Conservation (phyloP, 306 rosid genomes). For the Potentilla sterilis region DNA sequence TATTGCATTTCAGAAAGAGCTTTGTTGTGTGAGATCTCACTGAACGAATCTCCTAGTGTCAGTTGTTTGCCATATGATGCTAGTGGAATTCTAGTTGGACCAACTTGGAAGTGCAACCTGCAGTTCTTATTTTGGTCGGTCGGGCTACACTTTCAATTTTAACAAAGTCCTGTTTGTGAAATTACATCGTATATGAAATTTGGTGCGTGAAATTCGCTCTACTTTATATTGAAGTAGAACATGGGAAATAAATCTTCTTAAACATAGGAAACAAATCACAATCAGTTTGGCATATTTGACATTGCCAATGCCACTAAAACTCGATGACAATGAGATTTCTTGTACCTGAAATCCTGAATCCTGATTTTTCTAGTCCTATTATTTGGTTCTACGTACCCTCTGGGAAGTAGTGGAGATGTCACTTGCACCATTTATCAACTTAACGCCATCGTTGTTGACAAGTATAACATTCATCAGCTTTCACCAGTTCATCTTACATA, state of each 20-base stretch:
- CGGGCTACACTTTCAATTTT: too few species aligned
- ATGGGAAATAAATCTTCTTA: too few species aligned
- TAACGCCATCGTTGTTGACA: neutral
- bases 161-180: too few species aligned
- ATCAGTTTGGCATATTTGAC: neutral
- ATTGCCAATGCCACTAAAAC: neutral
- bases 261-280: neutral
- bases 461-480: neutral
- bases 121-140: too few species aligned
- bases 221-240: too few species aligned
- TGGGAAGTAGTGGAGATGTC: neutral
- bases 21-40: neutral
- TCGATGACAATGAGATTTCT: neutral
- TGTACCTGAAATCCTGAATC: neutral
- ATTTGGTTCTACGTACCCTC: neutral
- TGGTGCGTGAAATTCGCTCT: too few species aligned
- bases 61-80: neutral
- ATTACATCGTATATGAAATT: too few species aligned
- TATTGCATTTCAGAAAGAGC: neutral
- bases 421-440: neutral
- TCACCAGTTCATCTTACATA: neutral
- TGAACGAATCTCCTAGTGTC: neutral
- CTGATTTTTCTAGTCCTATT: neutral
- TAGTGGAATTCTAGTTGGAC: conserved; percentile 17
- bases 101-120: neutral